These are phyloP conservation scores for Hyaloperonospora brassicae DNA, from an alignment of 352 stramenopile species.

Conservation along the genomic window DNA sequence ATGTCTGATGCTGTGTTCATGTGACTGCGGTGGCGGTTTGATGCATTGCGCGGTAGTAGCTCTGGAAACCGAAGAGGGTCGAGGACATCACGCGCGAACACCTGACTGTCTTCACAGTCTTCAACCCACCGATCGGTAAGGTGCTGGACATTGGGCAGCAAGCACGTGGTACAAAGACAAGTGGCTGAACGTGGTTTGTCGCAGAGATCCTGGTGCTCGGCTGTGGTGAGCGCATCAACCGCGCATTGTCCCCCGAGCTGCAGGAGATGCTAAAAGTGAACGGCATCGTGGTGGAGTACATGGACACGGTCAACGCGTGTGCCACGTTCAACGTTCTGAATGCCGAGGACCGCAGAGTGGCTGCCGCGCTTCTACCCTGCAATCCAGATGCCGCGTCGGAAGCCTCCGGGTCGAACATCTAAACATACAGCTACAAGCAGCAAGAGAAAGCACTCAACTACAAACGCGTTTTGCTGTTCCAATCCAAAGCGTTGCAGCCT, in stretches of 20 bases:
- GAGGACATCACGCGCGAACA: slow-evolving; percentile 78
- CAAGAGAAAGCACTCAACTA: slow-evolving; percentile 4
- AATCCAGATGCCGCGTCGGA: slow-evolving; percentile 34
- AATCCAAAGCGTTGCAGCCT: not conserved
- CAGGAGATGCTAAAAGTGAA: slow-evolving; percentile 76
- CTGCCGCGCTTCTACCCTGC: slow-evolving; percentile 65
- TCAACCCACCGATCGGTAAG: slow-evolving; percentile 64
- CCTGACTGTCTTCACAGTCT: slow-evolving; percentile 63
- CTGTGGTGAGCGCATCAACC: slow-evolving; percentile 56
- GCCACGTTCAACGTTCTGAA: slow-evolving; percentile 90
- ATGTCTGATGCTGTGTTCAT: too few relatives aligned
- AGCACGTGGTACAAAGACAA: not conserved
- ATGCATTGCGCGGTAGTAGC: slow-evolving; percentile 18
- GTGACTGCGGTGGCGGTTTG: too few relatives aligned
- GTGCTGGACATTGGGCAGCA: not conserved
- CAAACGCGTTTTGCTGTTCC: not conserved
- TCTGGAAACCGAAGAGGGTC: slow-evolving; percentile 72
- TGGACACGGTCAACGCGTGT: slow-evolving; percentile 79
- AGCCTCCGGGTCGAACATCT: slow-evolving; percentile 3
- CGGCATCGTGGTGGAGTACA: slow-evolving; percentile 80
- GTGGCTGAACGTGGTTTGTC: slow-evolving; percentile 4
- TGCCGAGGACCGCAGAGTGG: slow-evolving; percentile 79
- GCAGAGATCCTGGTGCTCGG: slow-evolving; percentile 77
- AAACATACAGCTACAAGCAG: slow-evolving; percentile 3
- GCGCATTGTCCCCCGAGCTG: slow-evolving; percentile 45